Conservation (phyloP, 352 stramenopile genomes). For the Phytophthora boehmeriae region DNA sequence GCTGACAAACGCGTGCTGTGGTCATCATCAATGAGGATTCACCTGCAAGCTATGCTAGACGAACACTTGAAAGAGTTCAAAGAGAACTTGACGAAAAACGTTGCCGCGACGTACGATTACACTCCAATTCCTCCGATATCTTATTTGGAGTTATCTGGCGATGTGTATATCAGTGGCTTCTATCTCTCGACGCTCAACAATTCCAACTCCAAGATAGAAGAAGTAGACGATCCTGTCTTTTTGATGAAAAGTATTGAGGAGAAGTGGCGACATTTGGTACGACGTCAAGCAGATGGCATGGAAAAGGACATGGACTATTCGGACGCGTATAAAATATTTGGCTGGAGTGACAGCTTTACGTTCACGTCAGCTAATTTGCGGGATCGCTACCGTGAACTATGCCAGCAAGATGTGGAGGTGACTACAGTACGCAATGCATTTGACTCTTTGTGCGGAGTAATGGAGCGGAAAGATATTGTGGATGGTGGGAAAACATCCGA, state of each 20-base stretch:
- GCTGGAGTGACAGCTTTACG: conserved; percentile 51
- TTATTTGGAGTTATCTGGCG: conserved; percentile 72
- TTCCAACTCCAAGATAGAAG: conserved; percentile 54
- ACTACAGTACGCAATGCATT: conserved; percentile 63
- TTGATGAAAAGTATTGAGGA: conserved; percentile 82
- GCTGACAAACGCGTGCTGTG: conserved; percentile 75
- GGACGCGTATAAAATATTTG: conserved; percentile 69
- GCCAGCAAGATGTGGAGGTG: conserved; percentile 47
- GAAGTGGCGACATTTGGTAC: conserved; percentile 67
- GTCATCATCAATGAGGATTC: conserved; percentile 67
- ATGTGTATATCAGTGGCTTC: conserved; percentile 80
- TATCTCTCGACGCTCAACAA: conserved; percentile 75
- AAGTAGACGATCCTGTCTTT: conserved; percentile 76
- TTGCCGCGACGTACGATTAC: conserved; percentile 64
- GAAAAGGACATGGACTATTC: conserved; percentile 51
- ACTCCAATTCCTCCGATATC: conserved; percentile 69
- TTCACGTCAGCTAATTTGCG: conserved; percentile 64
- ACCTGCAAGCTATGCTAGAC: conserved; percentile 74
- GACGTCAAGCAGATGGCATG: conserved; percentile 50
- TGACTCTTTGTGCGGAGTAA: conserved; percentile 53
- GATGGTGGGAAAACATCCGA: conserved; percentile 60
- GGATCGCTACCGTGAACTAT: conserved; percentile 69
- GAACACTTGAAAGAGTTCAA: conserved; percentile 81
- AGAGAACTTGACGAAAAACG: conserved; percentile 56
- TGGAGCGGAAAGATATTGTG: conserved; percentile 59